Percentiles rank a stretch among this genome's conserved stretches.
Evolutionary conservation across 2,329 filamentous ascomycete species (phyloP).

Genomic region (Endoconidiophora polonica): DNA sequence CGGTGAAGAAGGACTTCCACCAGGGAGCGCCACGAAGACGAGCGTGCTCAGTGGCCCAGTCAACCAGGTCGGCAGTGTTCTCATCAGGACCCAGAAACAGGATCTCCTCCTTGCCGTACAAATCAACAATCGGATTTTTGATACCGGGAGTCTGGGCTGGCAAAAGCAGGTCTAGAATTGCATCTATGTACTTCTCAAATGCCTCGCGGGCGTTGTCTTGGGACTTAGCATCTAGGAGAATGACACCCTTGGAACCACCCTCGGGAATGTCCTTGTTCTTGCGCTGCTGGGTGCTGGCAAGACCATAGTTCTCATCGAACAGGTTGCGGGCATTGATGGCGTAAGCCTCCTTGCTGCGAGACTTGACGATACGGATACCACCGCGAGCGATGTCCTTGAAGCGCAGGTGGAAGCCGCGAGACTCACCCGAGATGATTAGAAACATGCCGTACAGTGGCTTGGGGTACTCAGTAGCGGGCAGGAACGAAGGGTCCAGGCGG

Average conservation of each 20-base stretch:
- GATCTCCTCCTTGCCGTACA: conserved; percentile 90
- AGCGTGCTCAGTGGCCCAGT: conserved; percentile 98
- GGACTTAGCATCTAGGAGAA: conserved; percentile 81
- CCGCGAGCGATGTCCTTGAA: conserved; percentile 95
- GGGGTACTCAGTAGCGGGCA: conserved; percentile 83
- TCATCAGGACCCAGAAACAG: conserved; percentile 98
- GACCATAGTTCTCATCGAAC: conserved; percentile 97
- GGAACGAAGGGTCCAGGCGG: conserved; percentile 74
- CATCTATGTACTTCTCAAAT: conserved; percentile 99
- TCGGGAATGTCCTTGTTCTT: conserved; percentile 99
- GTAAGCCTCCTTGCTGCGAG: conserved; percentile 87
- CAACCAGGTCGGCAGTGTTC: conserved; percentile 91
- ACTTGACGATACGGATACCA: conserved; percentile 97
- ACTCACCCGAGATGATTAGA: conserved; percentile 90
- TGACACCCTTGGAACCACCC: conserved; percentile 94
- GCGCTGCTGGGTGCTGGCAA: conserved; percentile 95
- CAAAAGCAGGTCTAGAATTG: conserved; percentile 84
- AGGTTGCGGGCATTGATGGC: conserved; percentile 89
- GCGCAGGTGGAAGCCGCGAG: conserved; percentile 88
- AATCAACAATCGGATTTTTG: conserved; percentile 95
- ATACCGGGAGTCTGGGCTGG: conserved; percentile 85
- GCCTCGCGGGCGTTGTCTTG: conserved; percentile 85
- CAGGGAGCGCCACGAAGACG: conserved; percentile 74
- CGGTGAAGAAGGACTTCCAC: conserved; percentile 99
- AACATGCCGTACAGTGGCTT: conserved; percentile 96